Base-by-base conservation (phyloP, 352 stramenopile genomes). In the Pythium apleroticum region DNA sequence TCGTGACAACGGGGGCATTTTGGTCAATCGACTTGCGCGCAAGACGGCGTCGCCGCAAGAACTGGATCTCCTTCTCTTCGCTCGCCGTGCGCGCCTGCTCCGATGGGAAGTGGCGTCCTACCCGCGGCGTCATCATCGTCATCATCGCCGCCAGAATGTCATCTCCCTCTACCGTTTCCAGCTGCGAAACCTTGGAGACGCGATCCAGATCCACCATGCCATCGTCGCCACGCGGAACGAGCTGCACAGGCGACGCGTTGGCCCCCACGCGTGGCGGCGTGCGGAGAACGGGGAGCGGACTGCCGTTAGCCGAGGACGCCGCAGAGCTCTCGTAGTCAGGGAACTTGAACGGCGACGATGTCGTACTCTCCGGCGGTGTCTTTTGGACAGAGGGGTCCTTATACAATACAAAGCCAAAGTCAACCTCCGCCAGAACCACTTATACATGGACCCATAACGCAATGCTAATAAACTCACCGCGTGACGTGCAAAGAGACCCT, bases 151-250 rank as follows among this genome's bases (percentile, higher is more conserved):
- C 59, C 9, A 89, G 35, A 49, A 92, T 92, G 30, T 72, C 79
- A 25, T 80, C 71, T n/a, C 83, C 83, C 49, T 92, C 83, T 11
- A 92, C 73, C 7, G 77, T 88, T 65, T 89, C 84, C 0, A 90
- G 63, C 1, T 53, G 50, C 1, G 69, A 69, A 10, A 84, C 71
- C 14, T 83, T 69, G 17, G 57, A 41, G 19, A 85, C 63, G 9
- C 65, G 50, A 14, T 72, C 63, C 28, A 89, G 60, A 52, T 89
- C 76, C n/a, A 89, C 73, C 19, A 84, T 69, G 2, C 60, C 75
- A 27, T 82, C 71, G 5, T 71, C 68, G 4, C 25, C 49, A 19
- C 60, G 59, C 4, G 66, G 66, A 3, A 35, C 49, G 22, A 49
- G 57, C 43, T 66, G 46, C 17, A 61, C 25, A 19, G 50, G 50